Base-by-base conservation (phyloP, 495 filamentous ascomycete species). In the Choiromyces venosus region DNA sequence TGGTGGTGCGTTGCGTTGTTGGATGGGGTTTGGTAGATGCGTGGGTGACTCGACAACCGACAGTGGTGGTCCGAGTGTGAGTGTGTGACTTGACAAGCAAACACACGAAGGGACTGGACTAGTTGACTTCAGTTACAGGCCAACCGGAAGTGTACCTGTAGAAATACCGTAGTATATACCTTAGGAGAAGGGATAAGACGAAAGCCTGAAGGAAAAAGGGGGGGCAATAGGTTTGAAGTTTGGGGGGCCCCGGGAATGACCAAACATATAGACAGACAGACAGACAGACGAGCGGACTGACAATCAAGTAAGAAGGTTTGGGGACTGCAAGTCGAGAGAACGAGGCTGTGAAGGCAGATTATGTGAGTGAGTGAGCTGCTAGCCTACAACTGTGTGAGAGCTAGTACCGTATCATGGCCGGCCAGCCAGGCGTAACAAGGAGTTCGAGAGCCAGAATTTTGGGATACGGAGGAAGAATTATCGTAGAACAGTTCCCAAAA, bases 141-240 rank as follows among this genome's bases (percentile, higher is more conserved):
- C 74, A 77, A 76, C 75, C 75, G 65, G 74, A 73, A 70, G 75
- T 73, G 73, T 77, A 76, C 74, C 75, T 76, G 56, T 29, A 61
- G 52, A 61, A 61, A 29, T 29, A 61, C n/a, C n/a, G n/a, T n/a
- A n/a, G n/a, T n/a, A n/a, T n/a, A 12, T 14, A 29, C 52, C 52
- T 61, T 29, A 61, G 25, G 52, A 14, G 52, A 61, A 61, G 52
- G 52, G 52, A 61, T 25, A 29, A 29, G 52, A 61, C n/a, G 9
- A 61, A 4, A 61, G 29, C 3, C 10, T 61, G 52, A 12, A 61
- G 52, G n/a, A n/a, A n/a, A n/a, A n/a, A n/a, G 21, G 46, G 25
- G n/a, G 29, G 52, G 52, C 10, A 12, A n/a, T 7, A 29, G 52
- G 52, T 29, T 61, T 61, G 52, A 61, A 21, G 52, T 29, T n/a